Percentiles rank a stretch among this genome's conserved stretches.
These are phyloP conservation scores for Blastobotrys proliferans DNA, from an alignment of 1,139 yeast species.

Conservation along the genomic window DNA sequence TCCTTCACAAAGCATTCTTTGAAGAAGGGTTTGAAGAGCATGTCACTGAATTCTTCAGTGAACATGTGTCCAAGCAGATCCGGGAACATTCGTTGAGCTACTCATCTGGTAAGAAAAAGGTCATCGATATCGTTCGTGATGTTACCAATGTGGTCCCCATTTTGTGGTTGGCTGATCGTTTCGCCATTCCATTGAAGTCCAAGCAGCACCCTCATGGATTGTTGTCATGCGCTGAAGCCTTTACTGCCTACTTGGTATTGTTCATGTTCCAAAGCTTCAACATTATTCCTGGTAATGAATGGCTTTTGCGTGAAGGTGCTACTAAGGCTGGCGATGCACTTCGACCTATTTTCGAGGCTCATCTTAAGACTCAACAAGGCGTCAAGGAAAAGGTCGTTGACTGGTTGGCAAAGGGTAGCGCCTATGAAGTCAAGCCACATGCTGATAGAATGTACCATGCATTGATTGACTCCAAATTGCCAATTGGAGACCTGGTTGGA, in stretches of 20 bases:
- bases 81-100: constrained; percentile 11
- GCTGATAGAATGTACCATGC: constrained; percentile 12
- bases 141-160: constrained; percentile 12
- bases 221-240: constrained; percentile 6
- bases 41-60: constrained; percentile 11
- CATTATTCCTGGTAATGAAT: constrained; percentile 12
- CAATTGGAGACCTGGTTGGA: constrained; percentile 12
- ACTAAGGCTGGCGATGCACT: constrained; percentile 12
- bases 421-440: constrained; percentile 12
- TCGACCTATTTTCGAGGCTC: constrained; percentile 14
- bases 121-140: constrained; percentile 13
- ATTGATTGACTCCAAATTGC: constrained; percentile 4
- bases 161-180: constrained; percentile 12
- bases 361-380: constrained; percentile 13
- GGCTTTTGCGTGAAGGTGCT: constrained; percentile 12
- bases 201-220: constrained; percentile 12
- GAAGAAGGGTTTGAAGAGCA: constrained; percentile 12
- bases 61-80: constrained; percentile 10
- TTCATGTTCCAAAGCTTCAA: constrained; percentile 15
- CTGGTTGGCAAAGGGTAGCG: constrained; percentile 14
- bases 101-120: constrained; percentile 7
- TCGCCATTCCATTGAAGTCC: constrained; percentile 13
- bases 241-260: constrained; percentile 10
- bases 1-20: constrained; percentile 12
- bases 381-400: constrained; percentile 12